phyloP scores from a whole-genome alignment of 1,284 basidiomycete genomes.

The Ceratobasidium sp. region DNA sequence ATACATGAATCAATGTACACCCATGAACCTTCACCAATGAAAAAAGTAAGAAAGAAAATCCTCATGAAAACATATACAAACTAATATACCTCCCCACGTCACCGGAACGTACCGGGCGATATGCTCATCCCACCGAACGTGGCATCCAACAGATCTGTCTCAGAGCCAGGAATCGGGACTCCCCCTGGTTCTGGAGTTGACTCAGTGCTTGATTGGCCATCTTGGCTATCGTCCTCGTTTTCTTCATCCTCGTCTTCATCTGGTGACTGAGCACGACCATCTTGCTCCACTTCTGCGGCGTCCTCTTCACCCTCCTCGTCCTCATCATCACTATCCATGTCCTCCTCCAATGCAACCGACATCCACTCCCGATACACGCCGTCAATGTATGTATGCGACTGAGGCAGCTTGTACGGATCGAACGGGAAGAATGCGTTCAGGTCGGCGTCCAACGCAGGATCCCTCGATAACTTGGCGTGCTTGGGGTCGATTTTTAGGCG shows the following conservation, averaged over 20 bases:
- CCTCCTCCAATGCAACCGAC: conserved; percentile 78
- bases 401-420: conserved; percentile 93
- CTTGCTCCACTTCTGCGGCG: conserved; percentile 1
- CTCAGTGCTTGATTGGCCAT: conserved; percentile 53
- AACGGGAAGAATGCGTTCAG: conserved; percentile 98
- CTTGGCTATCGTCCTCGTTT: conserved; percentile 49
- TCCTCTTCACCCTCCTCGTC: conserved; percentile 61
- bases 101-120: conserved; percentile 53
- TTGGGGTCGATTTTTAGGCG: conserved; percentile 44
- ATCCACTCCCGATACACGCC: conserved; percentile 83
- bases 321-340: conserved; percentile 75
- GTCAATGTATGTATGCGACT: conserved; percentile 76
- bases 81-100: not conserved
- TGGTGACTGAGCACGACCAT: conserved; percentile 3
- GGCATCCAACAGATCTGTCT: conserved; percentile 42
- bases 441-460: conserved; percentile 62
- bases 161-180: conserved; percentile 25
- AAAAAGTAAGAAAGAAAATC: not conserved
- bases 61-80: not conserved
- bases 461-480: conserved; percentile 21
- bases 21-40: conserved; percentile 1
- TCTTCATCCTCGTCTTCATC: conserved; percentile 18
- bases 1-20: conserved; percentile 26
- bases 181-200: conserved; percentile 61
- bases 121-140: conserved; percentile 86